A percentile compares a stretch with the other conserved stretches of the same genome.
Conservation (phyloP, 2,329 filamentous ascomycete genomes). For the Bipolaris bicolor region DNA sequence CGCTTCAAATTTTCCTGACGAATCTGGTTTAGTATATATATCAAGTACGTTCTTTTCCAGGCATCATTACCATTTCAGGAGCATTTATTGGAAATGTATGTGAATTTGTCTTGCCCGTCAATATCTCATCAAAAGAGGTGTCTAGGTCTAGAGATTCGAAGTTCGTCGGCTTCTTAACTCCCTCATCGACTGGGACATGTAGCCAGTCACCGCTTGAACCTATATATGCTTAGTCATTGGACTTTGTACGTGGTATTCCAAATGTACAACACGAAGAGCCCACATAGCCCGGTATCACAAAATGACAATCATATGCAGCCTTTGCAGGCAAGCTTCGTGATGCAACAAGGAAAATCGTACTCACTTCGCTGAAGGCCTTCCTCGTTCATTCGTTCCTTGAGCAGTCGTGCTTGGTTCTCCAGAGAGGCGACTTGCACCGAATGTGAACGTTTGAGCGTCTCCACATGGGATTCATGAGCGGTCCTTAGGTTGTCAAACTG, state of each 20-base stretch:
- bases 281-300: constrained; percentile 1
- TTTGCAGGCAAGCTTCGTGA: constrained; percentile 6
- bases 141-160: constrained; percentile 30
- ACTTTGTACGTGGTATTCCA: constrained; percentile 15
- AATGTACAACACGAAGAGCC: constrained; percentile 7
- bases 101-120: constrained; percentile 38
- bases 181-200: constrained; percentile 32
- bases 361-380: constrained; percentile 24
- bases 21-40: background rate
- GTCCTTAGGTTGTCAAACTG: constrained; percentile 46
- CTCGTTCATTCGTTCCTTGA: constrained; percentile 45
- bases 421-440: constrained; percentile 49
- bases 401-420: constrained; percentile 45
- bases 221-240: constrained; percentile 27
- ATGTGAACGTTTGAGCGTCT: constrained; percentile 48
- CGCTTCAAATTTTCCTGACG: constrained; percentile 44
- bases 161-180: constrained; percentile 19
- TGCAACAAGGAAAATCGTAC: constrained; percentile 12
- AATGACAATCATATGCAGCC: background rate
- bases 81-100: constrained; percentile 28
- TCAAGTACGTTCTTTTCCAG: background rate
- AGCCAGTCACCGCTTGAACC: constrained; percentile 38
- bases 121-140: constrained; percentile 21
- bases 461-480: constrained; percentile 50
- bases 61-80: constrained; percentile 35